Base-by-base conservation (phyloP, 1,284 basidiomycete species). In the Moniliophthora roreri region DNA sequence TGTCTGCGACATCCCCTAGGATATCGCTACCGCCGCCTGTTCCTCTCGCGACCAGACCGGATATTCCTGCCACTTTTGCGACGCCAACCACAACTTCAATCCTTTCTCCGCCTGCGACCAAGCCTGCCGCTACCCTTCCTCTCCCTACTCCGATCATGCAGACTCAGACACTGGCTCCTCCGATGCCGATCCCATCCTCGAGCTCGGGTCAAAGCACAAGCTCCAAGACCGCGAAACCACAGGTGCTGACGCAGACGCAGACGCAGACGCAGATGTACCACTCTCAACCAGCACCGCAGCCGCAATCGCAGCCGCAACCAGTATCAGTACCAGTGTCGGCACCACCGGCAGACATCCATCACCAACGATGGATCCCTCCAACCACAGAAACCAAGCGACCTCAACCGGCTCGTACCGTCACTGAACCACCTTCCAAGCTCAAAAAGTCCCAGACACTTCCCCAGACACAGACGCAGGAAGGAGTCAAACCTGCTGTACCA, bases 361-460 rank as follows among this genome's bases (percentile, higher is more conserved):
- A 23, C 18, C 41, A 23, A 42, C 41, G 41, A 20, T 42, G 41
- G 41, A 24, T 42, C n/a, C 41, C 41, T 23, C 41, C 41, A 15
- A 21, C 41, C 9, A 23, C 18, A 3, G n/a, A 20, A 18, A 18
- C 41, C 1, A 42, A 42, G 10, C 41, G 41, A 42, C 41, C 41
- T n/a, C 41, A 42, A 15, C 16, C 18, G 8, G 21, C 41, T 6
- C 15, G 41, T 23, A 42, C 18, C 15, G 16, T 21, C 5, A 42
- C 41, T 13, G 41, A 42, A 23, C 15, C 41, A 11, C 41, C 41
- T 8, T 42, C 18, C n/a, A 42, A 55, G 16, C 51, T 63, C 42
- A 60, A 64, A 38, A 66, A 68, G 51, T 46, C 62, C 16, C 51
- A 55, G 23, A 52, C 62, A 50, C 54, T 57, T 41, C 49, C n/a